A percentile compares a stretch with the other conserved stretches of the same genome.
phyloP scores from a whole-genome alignment of 2,329 filamentous ascomycete genomes.

The Harringtonia lauricola region DNA sequence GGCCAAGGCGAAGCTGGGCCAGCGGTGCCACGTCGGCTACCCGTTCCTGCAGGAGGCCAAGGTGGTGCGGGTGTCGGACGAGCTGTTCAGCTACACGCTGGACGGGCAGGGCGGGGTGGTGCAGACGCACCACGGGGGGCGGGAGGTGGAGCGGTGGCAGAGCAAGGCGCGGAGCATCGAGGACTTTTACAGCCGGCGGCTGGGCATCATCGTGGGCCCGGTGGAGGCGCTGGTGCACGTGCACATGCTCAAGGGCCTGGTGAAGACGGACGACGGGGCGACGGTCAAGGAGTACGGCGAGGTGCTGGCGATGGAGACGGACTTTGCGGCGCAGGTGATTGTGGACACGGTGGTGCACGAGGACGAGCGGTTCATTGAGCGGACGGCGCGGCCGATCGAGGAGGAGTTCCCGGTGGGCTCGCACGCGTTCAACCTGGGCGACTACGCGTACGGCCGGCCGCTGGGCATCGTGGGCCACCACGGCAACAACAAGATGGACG shows the following conservation, averaged over 20 bases:
- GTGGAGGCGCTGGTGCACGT: conserved; percentile 88
- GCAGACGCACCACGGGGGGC: conserved; percentile 58
- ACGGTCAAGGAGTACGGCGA: conserved; percentile 87
- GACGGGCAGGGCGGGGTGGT: conserved; percentile 56
- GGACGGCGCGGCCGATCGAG: conserved; percentile 73
- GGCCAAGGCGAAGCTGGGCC: conserved; percentile 70
- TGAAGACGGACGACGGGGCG: conserved; percentile 82
- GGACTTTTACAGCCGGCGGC: conserved; percentile 76
- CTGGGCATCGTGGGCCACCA: conserved; percentile 70
- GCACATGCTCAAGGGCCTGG: conserved; percentile 83
- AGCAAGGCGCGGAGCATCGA: conserved; percentile 80
- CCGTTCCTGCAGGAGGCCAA: conserved; percentile 93
- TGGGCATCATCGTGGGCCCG: conserved; percentile 76
- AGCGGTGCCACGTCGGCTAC: conserved; percentile 84
- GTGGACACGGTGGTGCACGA: conserved; percentile 86
- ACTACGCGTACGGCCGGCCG: conserved; percentile 84
- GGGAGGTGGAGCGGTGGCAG: conserved; percentile 72
- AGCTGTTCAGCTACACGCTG: conserved; percentile 79
- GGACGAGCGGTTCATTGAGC: conserved; percentile 88
- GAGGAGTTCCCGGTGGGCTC: conserved; percentile 82
- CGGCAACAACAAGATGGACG: conserved; percentile 59
- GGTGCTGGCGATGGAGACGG: conserved; percentile 73
- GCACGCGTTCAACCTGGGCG: conserved; percentile 85
- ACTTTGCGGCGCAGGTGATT: conserved; percentile 83
- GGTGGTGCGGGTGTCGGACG: conserved; percentile 79